Conservation (phyloP, 495 filamentous ascomycete genomes). For the Penicillium roqueforti region DNA sequence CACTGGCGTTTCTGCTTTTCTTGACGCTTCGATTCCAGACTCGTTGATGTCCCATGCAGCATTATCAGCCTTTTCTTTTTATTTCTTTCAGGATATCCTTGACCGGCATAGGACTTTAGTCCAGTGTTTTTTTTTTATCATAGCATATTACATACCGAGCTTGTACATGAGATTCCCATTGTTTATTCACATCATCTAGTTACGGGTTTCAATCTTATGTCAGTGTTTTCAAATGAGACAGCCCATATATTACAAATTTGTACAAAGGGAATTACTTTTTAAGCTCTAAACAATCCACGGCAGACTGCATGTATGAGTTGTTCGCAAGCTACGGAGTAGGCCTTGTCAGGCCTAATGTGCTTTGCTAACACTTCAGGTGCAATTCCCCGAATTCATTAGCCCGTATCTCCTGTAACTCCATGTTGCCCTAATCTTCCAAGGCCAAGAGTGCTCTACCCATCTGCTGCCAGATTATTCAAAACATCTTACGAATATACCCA, state of each 20-base stretch:
- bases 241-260: too few relatives aligned
- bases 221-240: background rate
- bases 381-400: background rate
- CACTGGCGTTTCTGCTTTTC: slow-evolving; percentile 7
- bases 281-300: too few relatives aligned
- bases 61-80: slow-evolving; percentile 20
- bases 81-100: slow-evolving; percentile 12
- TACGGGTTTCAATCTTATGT: background rate
- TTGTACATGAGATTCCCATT: slow-evolving; percentile 5
- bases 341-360: too few relatives aligned
- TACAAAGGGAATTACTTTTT: too few relatives aligned
- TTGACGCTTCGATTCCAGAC: background rate
- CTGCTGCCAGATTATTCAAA: background rate
- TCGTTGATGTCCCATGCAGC: slow-evolving; percentile 8
- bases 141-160: slow-evolving; percentile 4
- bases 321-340: too few relatives aligned
- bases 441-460: too few relatives aligned
- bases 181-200: background rate
- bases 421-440: too few relatives aligned
- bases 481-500: background rate
- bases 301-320: too few relatives aligned
- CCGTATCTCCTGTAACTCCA: too few relatives aligned
- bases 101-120: background rate
- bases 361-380: too few relatives aligned
- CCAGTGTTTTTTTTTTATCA: background rate